A percentile compares a stretch with the other conserved stretches of the same genome.
Conservation (phyloP, 2,329 filamentous ascomycete species). For the Juglanconis oblonga region DNA sequence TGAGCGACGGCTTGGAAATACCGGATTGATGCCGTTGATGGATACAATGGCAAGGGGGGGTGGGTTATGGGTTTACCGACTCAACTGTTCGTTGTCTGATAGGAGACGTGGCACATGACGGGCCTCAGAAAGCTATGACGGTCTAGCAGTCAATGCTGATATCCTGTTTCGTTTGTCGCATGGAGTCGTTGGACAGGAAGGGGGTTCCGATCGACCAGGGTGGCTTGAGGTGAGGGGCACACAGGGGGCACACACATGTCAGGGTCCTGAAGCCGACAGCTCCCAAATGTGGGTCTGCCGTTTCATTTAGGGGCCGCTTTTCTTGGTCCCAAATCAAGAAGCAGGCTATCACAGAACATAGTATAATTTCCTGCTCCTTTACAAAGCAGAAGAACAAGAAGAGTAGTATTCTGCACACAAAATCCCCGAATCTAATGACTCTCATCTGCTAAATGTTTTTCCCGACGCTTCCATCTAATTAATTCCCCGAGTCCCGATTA, state of each 20-base stretch:
- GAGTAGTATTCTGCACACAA: no score
- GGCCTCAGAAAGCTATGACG: slow-evolving; percentile 3
- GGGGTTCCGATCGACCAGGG: neutral
- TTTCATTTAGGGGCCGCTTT: no score
- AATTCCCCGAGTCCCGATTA: no score
- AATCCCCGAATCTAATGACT: no score
- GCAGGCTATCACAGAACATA: no score
- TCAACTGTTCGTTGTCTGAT: neutral
- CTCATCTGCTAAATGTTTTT: no score
- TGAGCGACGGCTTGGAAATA: neutral
- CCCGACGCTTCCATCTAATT: no score
- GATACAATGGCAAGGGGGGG: neutral
- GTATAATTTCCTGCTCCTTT: no score
- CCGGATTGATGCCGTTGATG: neutral
- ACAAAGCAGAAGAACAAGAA: no score
- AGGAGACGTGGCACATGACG: slow-evolving; percentile 7
- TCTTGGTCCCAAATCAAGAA: no score
- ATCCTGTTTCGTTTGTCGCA: neutral
- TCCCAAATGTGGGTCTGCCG: no score
- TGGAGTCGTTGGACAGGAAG: neutral
- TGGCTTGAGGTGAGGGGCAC: neutral
- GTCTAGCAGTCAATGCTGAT: slow-evolving; percentile 1
- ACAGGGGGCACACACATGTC: neutral
- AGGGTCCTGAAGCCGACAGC: no score
- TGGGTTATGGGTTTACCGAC: neutral